Conservation (phyloP, 1,284 basidiomycete genomes). For the Cryptococcus jaspeensis region DNA sequence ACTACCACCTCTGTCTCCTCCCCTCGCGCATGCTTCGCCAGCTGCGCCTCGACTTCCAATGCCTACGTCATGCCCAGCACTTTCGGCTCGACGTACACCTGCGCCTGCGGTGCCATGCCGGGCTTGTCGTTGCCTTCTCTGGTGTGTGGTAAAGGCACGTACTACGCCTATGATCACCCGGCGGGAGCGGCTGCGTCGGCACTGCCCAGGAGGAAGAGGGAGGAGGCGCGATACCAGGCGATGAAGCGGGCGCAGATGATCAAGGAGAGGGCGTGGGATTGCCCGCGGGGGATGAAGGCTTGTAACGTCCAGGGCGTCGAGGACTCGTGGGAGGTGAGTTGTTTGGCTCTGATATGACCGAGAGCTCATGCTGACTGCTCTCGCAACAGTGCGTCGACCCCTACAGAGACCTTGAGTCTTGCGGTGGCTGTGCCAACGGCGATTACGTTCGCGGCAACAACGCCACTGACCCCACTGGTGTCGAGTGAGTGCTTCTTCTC, state of each 20-base stretch:
- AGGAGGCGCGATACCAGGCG: neutral
- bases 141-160: conserved; percentile 1
- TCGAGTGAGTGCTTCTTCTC: conserved; percentile 6
- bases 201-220: conserved; percentile 5
- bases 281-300: conserved; percentile 13
- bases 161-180: conserved; percentile 6
- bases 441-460: conserved; percentile 7
- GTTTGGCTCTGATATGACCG: neutral
- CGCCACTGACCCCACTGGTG: conserved; percentile 9
- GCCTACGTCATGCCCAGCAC: conserved; percentile 9
- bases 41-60: neutral
- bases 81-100: conserved; percentile 6
- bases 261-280: conserved; percentile 10
- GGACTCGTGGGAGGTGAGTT: conserved; percentile 15
- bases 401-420: conserved; percentile 12
- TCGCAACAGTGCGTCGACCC: conserved; percentile 12
- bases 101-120: conserved; percentile 10
- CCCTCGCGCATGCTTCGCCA: conserved; percentile 12
- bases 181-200: conserved; percentile 8
- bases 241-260: neutral
- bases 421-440: conserved; percentile 16
- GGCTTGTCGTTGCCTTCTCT: neutral
- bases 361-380: neutral
- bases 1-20: conserved; percentile 2
- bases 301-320: conserved; percentile 10